Percentiles rank a stretch among this genome's conserved stretches.
Evolutionary conservation across 208 protist genomes (phyloP).

Genomic region (Leishmania major): DNA sequence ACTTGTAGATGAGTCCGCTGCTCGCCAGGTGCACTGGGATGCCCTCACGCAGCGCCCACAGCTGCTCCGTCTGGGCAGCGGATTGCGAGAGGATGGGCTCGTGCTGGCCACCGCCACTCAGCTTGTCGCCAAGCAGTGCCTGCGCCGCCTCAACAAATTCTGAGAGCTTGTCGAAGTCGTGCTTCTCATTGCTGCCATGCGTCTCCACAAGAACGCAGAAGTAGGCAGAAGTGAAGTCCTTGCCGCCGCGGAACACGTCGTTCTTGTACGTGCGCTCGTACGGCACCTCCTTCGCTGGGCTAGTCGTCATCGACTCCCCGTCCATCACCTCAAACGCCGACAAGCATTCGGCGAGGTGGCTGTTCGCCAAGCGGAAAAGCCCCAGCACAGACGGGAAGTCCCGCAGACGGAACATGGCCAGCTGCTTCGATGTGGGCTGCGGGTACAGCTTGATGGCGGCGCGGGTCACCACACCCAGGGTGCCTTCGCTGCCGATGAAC

Average conservation of each 20-base stretch:
- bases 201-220: slow-evolving; percentile 95
- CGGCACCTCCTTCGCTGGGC: slow-evolving; percentile 43
- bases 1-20: slow-evolving; percentile 73
- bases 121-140: slow-evolving; percentile 38
- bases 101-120: slow-evolving; percentile 37
- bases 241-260: slow-evolving; percentile 41
- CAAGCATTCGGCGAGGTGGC: slow-evolving; percentile 90
- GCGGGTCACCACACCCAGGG: slow-evolving; percentile 95
- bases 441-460: slow-evolving; percentile 60
- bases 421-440: slow-evolving; percentile 70
- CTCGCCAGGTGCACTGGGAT: slow-evolving; percentile 64
- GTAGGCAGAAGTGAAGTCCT: slow-evolving; percentile 54
- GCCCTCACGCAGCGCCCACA: slow-evolving; percentile 77
- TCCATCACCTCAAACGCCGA: slow-evolving; percentile 96
- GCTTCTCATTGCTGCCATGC: slow-evolving; percentile 85
- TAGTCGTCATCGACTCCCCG: slow-evolving; percentile 65
- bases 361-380: slow-evolving; percentile 78
- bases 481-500: slow-evolving; percentile 97
- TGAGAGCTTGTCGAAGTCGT: slow-evolving; percentile 88
- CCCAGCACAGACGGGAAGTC: slow-evolving; percentile 75
- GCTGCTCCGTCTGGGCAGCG: slow-evolving; percentile 42
- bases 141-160: slow-evolving; percentile 56
- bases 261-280: slow-evolving; percentile 55
- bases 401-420: slow-evolving; percentile 80
- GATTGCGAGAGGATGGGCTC: slow-evolving; percentile 76